These are phyloP conservation scores for Geranomyces michiganensis DNA, from an alignment of 192 early-diverging fungal species.

Conservation along the genomic window DNA sequence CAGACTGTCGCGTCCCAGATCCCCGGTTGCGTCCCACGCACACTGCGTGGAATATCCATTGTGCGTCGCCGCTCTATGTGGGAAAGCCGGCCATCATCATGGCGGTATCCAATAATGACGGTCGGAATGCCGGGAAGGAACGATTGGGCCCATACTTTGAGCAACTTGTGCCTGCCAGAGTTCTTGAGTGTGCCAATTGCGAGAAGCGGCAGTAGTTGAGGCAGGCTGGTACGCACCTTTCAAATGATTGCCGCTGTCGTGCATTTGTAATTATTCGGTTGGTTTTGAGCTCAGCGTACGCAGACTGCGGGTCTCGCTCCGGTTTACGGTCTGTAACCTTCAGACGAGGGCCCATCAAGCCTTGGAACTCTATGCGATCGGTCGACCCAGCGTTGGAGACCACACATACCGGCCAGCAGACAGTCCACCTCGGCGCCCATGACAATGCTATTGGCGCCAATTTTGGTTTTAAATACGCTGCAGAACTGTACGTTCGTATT, in stretches of 20 bases:
- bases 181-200: not conserved
- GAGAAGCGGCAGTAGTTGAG: not conserved
- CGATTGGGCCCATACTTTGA: conserved; percentile 93
- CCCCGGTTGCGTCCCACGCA: conserved; percentile 57
- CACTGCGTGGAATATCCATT: conserved; percentile 77
- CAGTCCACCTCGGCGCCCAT: conserved; percentile 96
- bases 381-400: not conserved
- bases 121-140: conserved; percentile 84
- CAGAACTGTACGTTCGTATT: conserved; percentile 91
- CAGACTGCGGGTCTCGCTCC: conserved; percentile 42
- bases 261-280: conserved; percentile 60
- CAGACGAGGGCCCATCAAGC: not conserved
- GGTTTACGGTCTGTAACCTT: conserved; percentile 21
- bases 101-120: conserved; percentile 84
- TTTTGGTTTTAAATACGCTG: conserved; percentile 75
- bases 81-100: conserved; percentile 67
- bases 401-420: conserved; percentile 48
- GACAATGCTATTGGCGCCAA: conserved; percentile 70
- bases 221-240: conserved; percentile 47
- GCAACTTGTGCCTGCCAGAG: conserved; percentile 69
- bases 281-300: conserved; percentile 92
- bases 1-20: conserved; percentile 88
- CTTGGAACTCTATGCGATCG: not conserved
- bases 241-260: conserved; percentile 58
- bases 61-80: conserved; percentile 71